These are phyloP conservation scores for Noccaea bulbosa DNA, from an alignment of 345 rosid genomes.

Conservation along the genomic window DNA sequence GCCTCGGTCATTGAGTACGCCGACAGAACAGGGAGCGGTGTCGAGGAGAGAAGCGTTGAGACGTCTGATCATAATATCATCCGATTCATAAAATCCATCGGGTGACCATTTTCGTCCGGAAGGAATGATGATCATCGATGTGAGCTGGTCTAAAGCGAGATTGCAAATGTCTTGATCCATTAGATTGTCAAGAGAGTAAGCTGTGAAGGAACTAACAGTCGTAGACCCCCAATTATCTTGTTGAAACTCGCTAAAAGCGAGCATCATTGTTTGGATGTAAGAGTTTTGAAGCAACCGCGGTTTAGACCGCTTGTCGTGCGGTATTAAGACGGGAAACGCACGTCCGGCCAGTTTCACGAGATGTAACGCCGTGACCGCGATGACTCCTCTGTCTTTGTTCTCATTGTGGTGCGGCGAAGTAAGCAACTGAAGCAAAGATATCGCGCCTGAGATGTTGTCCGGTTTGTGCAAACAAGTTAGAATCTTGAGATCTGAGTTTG, in stretches of 20 bases:
- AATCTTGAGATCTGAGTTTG: constrained; percentile 47
- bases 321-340: constrained; percentile 52
- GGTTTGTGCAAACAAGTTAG: constrained; percentile 60
- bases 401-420: constrained; percentile 35
- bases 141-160: constrained; percentile 50
- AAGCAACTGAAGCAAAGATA: constrained; percentile 43
- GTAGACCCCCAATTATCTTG: constrained; percentile 32
- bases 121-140: constrained; percentile 54
- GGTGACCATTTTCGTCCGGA: constrained; percentile 54
- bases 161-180: constrained; percentile 62
- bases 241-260: constrained; percentile 46
- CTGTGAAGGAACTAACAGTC: constrained; percentile 41
- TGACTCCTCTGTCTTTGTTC: constrained; percentile 38
- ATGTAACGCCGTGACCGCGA: constrained; percentile 52
- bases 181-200: constrained; percentile 47
- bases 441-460: constrained; percentile 41
- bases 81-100: constrained; percentile 44
- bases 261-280: constrained; percentile 45
- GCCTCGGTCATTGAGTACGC: constrained; percentile 35
- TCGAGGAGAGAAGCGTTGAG: constrained; percentile 38
- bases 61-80: constrained; percentile 34
- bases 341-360: constrained; percentile 56
- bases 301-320: constrained; percentile 47
- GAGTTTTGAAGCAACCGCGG: constrained; percentile 20
- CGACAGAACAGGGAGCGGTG: constrained; percentile 42